Evolutionary conservation across 2,329 filamentous ascomycete species (phyloP).

Genomic region (Amylocarpus encephaloides): DNA sequence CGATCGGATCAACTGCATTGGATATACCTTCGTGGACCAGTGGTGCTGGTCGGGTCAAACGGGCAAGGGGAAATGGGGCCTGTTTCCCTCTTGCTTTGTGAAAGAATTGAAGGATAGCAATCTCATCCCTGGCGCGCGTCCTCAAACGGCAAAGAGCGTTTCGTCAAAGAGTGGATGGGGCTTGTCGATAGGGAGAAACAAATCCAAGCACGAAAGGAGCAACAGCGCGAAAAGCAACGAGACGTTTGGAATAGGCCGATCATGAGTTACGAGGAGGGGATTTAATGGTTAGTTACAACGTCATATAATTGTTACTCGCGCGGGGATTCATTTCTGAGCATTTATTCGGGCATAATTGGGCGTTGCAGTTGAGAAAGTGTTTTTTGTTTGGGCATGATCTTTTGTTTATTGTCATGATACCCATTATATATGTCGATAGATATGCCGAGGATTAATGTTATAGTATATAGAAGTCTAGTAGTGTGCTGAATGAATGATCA

Average conservation of each 20-base stretch:
- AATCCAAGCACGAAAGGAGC: constrained; percentile 9
- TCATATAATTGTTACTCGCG: neutral
- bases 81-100: constrained; percentile 28
- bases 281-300: too few species aligned
- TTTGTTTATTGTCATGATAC: neutral
- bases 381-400: neutral
- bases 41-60: constrained; percentile 30
- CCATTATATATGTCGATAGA: neutral
- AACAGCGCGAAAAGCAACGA: constrained; percentile 10
- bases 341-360: neutral
- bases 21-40: constrained; percentile 26
- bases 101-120: constrained; percentile 17
- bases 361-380: neutral
- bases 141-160: neutral
- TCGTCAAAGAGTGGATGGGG: constrained; percentile 5
- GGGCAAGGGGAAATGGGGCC: constrained; percentile 28
- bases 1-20: constrained; percentile 26
- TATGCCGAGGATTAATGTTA: neutral
- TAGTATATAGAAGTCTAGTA: neutral
- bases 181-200: constrained; percentile 10
- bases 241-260: constrained; percentile 1
- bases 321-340: neutral
- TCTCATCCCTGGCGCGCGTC: neutral
- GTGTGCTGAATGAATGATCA: neutral
- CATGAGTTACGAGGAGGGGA: constrained; percentile 7